Conservation (phyloP, 306 rosid genomes). For the Cucurbita argyrosperma region DNA sequence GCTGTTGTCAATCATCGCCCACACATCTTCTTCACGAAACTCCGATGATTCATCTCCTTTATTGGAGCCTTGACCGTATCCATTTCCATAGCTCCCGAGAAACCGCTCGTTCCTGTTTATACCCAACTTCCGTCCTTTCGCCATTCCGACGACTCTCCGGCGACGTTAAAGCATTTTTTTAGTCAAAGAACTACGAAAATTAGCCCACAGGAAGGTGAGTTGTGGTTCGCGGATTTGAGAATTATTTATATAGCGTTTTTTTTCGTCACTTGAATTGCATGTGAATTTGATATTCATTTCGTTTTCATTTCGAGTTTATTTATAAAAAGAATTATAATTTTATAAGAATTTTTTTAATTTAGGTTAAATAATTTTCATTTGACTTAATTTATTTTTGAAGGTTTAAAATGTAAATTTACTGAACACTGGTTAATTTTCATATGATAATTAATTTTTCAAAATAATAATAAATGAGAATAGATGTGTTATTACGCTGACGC, state of each 20-base stretch:
- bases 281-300: slow-evolving; percentile 70
- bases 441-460: too few relatives aligned
- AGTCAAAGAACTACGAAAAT: background rate
- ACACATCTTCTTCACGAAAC: slow-evolving; percentile 72
- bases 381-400: too few relatives aligned
- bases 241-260: slow-evolving; percentile 35
- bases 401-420: too few relatives aligned
- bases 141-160: slow-evolving; percentile 31
- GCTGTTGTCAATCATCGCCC: slow-evolving; percentile 39
- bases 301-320: slow-evolving; percentile 25
- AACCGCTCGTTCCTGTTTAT: slow-evolving; percentile 60
- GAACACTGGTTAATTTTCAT: too few relatives aligned
- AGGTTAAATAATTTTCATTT: too few relatives aligned
- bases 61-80: slow-evolving; percentile 17
- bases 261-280: slow-evolving; percentile 28
- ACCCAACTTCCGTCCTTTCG: slow-evolving; percentile 72
- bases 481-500: background rate
- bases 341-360: too few relatives aligned
- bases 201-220: background rate
- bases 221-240: background rate
- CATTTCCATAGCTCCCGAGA: slow-evolving; percentile 41
- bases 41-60: slow-evolving; percentile 32
- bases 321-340: too few relatives aligned
- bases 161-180: background rate
- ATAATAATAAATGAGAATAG: background rate